Conservation (phyloP, 179 eudicot genomes). For the Spinacia oleracea region DNA sequence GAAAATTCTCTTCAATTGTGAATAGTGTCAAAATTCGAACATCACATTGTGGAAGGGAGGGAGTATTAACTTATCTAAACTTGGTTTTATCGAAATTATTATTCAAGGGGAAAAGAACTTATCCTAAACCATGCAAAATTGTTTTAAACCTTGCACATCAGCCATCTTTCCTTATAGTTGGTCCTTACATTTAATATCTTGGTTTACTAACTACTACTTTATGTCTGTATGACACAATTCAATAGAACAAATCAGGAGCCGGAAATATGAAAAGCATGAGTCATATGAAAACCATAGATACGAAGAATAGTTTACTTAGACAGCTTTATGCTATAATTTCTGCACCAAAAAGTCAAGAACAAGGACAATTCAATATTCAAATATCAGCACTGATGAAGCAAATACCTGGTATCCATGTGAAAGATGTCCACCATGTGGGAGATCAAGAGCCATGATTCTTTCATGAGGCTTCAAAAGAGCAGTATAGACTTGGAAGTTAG, state of each 20-base stretch:
- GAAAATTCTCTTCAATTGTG: too few species aligned
- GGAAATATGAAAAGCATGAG: neutral
- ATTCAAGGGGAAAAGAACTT: neutral
- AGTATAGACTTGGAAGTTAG: conserved; percentile 95
- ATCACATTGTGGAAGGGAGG: too few species aligned
- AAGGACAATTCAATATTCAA: neutral
- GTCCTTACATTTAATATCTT: neutral
- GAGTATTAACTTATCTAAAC: too few species aligned
- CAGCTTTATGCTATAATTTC: neutral
- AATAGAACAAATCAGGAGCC: neutral
- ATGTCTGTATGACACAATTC: neutral
- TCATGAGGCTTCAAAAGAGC: conserved; percentile 95
- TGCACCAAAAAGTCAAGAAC: neutral
- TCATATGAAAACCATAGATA: neutral
- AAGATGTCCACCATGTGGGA: conserved; percentile 99
- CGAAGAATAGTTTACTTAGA: neutral
- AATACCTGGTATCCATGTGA: conserved; percentile 98
- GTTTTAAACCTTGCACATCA: neutral
- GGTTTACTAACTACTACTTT: neutral
- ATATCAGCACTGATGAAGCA: neutral
- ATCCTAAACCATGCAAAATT: neutral
- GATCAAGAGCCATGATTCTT: conserved; percentile 99
- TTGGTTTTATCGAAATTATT: too few species aligned
- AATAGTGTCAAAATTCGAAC: too few species aligned
- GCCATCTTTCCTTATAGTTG: neutral